Conservation (phyloP, 495 filamentous ascomycete genomes). For the Talaromyces wortmannii region DNA sequence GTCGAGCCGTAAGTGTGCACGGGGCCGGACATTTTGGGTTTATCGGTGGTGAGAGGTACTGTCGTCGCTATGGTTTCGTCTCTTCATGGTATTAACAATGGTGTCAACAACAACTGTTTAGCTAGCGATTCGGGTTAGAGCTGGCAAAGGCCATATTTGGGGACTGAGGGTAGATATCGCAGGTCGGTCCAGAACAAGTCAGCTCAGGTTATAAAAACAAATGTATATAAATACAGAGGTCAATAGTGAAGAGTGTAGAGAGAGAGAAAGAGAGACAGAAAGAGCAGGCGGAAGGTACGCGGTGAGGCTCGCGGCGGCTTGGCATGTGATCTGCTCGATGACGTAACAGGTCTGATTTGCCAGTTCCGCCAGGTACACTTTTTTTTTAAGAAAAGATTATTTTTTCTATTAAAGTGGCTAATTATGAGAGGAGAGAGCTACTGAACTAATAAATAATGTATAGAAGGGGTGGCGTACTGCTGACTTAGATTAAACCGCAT, state of each 20-base stretch:
- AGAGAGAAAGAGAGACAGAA: background rate
- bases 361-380: too few relatives aligned
- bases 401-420: too few relatives aligned
- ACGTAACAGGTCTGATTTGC: background rate
- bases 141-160: background rate
- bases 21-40: slow-evolving; percentile 32
- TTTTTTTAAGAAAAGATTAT: too few relatives aligned
- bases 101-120: background rate
- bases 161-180: background rate
- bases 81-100: too few relatives aligned
- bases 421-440: too few relatives aligned
- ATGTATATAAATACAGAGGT: background rate
- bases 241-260: background rate
- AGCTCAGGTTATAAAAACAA: too few relatives aligned
- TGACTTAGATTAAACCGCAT: too few relatives aligned
- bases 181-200: too few relatives aligned
- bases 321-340: background rate
- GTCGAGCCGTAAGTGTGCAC: slow-evolving; percentile 49
- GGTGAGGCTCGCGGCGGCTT: background rate
- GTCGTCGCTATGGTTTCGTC: too few relatives aligned
- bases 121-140: background rate
- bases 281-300: background rate
- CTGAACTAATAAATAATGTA: too few relatives aligned
- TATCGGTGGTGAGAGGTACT: background rate
- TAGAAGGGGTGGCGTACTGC: too few relatives aligned